A percentile compares a stretch with the other conserved stretches of the same genome.
Conservation (phyloP, 2,329 filamentous ascomycete species). For the Thielaviopsis musarum region DNA sequence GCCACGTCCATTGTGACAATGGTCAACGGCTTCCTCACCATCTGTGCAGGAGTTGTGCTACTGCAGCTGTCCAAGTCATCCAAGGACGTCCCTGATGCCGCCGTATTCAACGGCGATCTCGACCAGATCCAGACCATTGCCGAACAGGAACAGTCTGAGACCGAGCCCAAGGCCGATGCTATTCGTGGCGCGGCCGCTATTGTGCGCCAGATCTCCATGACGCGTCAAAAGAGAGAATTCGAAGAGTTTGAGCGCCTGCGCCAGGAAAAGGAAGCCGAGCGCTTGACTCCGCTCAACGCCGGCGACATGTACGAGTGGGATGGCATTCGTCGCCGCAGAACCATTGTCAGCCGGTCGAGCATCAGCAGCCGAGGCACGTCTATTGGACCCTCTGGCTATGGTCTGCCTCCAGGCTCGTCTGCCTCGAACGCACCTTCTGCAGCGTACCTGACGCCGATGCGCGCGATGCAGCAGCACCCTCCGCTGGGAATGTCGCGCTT, state of each 20-base stretch:
- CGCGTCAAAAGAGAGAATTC: conserved; percentile 60
- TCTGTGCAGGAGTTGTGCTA: conserved; percentile 82
- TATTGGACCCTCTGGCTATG: conserved; percentile 4
- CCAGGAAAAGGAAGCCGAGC: conserved; percentile 57
- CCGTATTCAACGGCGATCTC: conserved; percentile 81
- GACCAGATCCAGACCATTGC: conserved; percentile 92
- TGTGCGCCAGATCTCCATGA: conserved; percentile 61
- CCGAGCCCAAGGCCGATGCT: conserved; percentile 88
- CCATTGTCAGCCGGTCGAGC: conserved; percentile 15
- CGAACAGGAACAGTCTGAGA: conserved; percentile 89
- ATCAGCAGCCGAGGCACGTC: conserved; percentile 15
- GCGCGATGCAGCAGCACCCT: conserved; percentile 38
- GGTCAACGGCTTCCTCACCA: conserved; percentile 82
- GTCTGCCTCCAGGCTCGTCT: conserved; percentile 6
- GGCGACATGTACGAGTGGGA: conserved; percentile 75
- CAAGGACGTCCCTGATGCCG: conserved; percentile 88
- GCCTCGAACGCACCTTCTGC: neutral
- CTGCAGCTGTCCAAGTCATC: conserved; percentile 95
- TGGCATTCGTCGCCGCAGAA: conserved; percentile 60
- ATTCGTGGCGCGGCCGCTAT: conserved; percentile 85
- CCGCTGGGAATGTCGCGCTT: conserved; percentile 80
- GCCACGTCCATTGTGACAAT: conserved; percentile 68
- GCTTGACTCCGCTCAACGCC: conserved; percentile 61
- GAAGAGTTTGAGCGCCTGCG: conserved; percentile 64
- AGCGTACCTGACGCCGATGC: conserved; percentile 11